Evolutionary conservation across 2,329 filamentous ascomycete species (phyloP), one percentile per base, ranked within the genome.

Genomic region (Graphilbum fragrans): DNA sequence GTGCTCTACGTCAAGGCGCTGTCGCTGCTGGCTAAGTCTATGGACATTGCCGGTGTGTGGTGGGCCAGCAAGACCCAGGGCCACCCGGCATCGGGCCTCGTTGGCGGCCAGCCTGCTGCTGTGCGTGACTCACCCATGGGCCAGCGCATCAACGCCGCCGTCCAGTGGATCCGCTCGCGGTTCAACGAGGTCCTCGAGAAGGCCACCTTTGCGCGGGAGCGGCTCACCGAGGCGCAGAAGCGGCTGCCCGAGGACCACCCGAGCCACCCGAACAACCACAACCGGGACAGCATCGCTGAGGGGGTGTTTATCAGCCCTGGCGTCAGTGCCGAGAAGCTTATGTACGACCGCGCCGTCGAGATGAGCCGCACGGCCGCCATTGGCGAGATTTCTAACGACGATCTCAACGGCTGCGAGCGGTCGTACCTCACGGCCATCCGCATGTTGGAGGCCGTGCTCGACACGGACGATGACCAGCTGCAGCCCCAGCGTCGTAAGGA

Each of bases 151-250:
- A 95, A 94, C 55, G 83, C 82, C 33, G 86, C 93, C 9, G 92
- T 98, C 0, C 90, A 95, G 58, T 98, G 90, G 92, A 82, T 94
- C 42, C 84, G 92, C 27, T 75, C 72, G 50, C 84, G 90, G 5
- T 98, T 98, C 70, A 98, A 98, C 56, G 92, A 96, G 58, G 92
- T 94, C 32, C 66, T 96, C 46, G 88, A 95, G 62, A 98, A 98
- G 65, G 88, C 88, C 1, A 90, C 96, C 55, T 74, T 95, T 49
- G 87, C 94, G n/a, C 83, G 86, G 37, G 69, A 88, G 37, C 93
- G 88, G 57, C 71, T 98, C 38, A 69, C 86, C 35, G 86, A 94
- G 47, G 86, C 84, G 5, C 92, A 98, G 58, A 82, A 79, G 57
- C 75, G 80, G 51, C 69, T 98, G 5, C 88, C 92, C 0, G 69